Evolutionary conservation across 2,329 filamentous ascomycete genomes (phyloP).

Genomic region (Colletotrichum tamarilloi): DNA sequence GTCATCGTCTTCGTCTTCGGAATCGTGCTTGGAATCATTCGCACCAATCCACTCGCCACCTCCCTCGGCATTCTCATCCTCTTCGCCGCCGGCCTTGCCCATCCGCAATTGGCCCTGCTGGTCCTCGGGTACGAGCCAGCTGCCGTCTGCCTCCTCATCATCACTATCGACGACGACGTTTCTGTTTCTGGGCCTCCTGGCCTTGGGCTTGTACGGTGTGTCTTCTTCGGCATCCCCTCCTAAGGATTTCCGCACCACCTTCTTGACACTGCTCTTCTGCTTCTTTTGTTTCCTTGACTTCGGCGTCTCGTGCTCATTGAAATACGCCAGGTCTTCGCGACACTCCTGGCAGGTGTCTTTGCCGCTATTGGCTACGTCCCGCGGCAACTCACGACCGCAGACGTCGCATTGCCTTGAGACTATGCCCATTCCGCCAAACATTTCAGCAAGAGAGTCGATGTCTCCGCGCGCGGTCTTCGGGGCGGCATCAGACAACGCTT

Average conservation of each 20-base stretch:
- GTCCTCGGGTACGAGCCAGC: constrained; percentile 81
- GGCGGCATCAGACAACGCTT: constrained; percentile 72
- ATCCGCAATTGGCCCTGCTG: constrained; percentile 71
- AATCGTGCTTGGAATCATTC: constrained; percentile 72
- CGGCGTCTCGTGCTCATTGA: constrained; percentile 59
- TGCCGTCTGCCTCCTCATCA: constrained; percentile 76
- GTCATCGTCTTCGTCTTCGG: constrained; percentile 65
- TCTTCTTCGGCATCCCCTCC: constrained; percentile 22
- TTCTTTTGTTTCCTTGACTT: constrained; percentile 53
- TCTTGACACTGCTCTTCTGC: constrained; percentile 46
- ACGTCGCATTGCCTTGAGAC: constrained; percentile 83
- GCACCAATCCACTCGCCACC: constrained; percentile 83
- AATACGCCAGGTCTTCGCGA: constrained; percentile 76
- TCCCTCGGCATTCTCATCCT: constrained; percentile 89
- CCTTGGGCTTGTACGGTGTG: constrained; percentile 37
- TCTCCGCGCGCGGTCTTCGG: constrained; percentile 69
- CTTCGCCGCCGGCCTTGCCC: constrained; percentile 84
- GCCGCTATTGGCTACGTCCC: constrained; percentile 54
- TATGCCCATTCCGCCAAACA: constrained; percentile 87
- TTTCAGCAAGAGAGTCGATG: constrained; percentile 84
- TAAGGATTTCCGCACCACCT: constrained; percentile 37
- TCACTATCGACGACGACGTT: constrained; percentile 75
- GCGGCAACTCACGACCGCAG: constrained; percentile 76
- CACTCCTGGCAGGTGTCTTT: constrained; percentile 77
- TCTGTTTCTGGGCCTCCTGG: constrained; percentile 58